These are phyloP conservation scores for Ilex asprella DNA, from an alignment of 257 asterid species.

Conservation along the genomic window DNA sequence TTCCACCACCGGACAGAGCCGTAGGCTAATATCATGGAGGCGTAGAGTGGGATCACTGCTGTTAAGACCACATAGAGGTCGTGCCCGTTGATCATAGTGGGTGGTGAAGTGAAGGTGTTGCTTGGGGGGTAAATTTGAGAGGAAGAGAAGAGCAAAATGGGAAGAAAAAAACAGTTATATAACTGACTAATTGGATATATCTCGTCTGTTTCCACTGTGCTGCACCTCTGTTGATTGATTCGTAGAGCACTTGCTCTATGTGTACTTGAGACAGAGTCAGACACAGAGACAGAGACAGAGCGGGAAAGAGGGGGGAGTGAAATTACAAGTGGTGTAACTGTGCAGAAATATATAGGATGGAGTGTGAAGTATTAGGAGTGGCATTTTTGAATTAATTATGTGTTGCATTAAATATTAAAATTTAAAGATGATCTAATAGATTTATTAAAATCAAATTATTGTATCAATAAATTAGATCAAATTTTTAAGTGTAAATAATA, in stretches of 20 bases:
- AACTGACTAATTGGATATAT: conserved; percentile 36
- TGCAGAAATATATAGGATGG: conserved; percentile 18
- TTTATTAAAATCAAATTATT: no score
- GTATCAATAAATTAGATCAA: no score
- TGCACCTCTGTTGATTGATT: background rate
- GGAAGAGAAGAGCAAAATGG: conserved; percentile 16
- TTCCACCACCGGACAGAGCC: conserved; percentile 99
- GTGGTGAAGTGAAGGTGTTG: background rate
- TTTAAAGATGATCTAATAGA: no score
- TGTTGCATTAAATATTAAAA: no score
- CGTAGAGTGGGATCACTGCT: conserved; percentile 79
- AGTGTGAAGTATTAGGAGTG: no score
- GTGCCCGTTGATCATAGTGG: conserved; percentile 66
- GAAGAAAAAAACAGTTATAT: conserved; percentile 25
- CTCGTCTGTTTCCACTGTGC: conserved; percentile 7
- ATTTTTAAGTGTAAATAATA: no score
- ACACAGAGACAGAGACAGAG: no score
- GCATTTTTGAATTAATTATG: no score
- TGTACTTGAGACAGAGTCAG: conserved; percentile 4
- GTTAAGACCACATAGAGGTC: conserved; percentile 79
- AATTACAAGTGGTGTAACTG: background rate
- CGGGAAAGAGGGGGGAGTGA: no score
- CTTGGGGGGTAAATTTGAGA: background rate
- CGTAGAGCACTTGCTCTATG: conserved; percentile 7
- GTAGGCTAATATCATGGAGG: conserved; percentile 89